A percentile compares a stretch with the other conserved stretches of the same genome.
These are phyloP conservation scores for Populus nigra DNA, from an alignment of 345 rosid species.

Conservation along the genomic window DNA sequence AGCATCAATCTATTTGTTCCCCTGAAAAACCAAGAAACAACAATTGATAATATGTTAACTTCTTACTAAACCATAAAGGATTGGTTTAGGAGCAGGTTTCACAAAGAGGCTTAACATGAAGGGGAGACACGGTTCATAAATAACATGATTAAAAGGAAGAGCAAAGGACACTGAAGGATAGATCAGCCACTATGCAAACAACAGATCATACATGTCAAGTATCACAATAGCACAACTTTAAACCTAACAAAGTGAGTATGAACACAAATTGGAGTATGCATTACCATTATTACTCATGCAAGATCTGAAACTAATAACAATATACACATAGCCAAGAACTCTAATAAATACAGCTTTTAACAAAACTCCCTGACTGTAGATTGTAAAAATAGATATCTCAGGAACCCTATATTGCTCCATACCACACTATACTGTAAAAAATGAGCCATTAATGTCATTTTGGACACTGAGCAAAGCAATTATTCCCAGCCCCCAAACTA, in stretches of 20 bases:
- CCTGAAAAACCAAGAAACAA: constrained; percentile 36
- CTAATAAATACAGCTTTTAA: too few relatives aligned
- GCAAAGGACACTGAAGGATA: neutral
- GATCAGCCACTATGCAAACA: neutral
- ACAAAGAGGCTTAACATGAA: neutral
- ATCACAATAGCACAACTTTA: neutral
- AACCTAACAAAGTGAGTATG: neutral
- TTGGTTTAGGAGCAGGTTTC: neutral
- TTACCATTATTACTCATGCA: too few relatives aligned
- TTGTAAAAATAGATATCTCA: too few relatives aligned
- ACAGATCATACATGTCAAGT: neutral
- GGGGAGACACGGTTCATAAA: neutral
- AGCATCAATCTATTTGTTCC: constrained; percentile 40
- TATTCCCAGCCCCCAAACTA: too few relatives aligned
- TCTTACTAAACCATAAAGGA: neutral
- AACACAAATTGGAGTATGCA: neutral
- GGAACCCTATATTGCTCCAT: too few relatives aligned
- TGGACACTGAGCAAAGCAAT: too few relatives aligned
- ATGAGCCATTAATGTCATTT: too few relatives aligned
- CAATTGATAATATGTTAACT: constrained; percentile 4
- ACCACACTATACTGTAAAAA: too few relatives aligned
- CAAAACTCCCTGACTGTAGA: too few relatives aligned
- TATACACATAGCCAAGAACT: too few relatives aligned
- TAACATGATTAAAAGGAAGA: neutral
- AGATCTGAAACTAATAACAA: too few relatives aligned